These are phyloP conservation scores for Aspergillus clavatus DNA, from an alignment of 2,329 filamentous ascomycete species.

Conservation along the genomic window DNA sequence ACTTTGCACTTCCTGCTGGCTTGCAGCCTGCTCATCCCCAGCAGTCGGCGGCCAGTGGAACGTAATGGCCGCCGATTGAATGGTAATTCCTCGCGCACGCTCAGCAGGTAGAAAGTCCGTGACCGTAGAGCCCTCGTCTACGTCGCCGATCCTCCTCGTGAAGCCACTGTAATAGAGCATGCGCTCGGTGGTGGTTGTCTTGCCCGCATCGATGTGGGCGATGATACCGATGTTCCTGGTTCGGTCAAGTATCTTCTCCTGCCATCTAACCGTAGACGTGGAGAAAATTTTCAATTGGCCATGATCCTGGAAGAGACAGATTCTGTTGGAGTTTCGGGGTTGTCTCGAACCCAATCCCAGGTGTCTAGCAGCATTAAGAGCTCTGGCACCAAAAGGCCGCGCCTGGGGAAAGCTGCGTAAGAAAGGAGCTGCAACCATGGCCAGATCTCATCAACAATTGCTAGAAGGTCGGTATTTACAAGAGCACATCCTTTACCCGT, in stretches of 20 bases:
- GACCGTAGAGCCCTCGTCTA: conserved; percentile 93
- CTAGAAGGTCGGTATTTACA: not conserved
- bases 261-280: conserved; percentile 17
- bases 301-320: not conserved
- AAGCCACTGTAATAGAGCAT: conserved; percentile 97
- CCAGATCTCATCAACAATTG: conserved; percentile 1
- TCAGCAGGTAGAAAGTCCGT: conserved; percentile 96
- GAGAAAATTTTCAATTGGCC: conserved; percentile 23
- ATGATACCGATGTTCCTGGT: conserved; percentile 98
- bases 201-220: conserved; percentile 96
- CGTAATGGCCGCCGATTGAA: conserved; percentile 93
- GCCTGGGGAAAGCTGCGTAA: conserved; percentile 24
- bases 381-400: conserved; percentile 13
- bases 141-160: conserved; percentile 83
- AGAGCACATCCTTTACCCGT: not conserved
- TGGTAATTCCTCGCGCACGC: conserved; percentile 87
- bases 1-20: conserved; percentile 24
- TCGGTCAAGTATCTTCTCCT: conserved; percentile 46
- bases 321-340: not conserved
- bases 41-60: conserved; percentile 75
- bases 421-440: conserved; percentile 30
- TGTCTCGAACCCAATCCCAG: not conserved
- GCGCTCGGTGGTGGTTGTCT: conserved; percentile 97
- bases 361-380: conserved; percentile 5
- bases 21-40: conserved; percentile 12